These are phyloP conservation scores for Xylaria nigripes DNA, from an alignment of 495 filamentous ascomycete genomes.

Conservation along the genomic window DNA sequence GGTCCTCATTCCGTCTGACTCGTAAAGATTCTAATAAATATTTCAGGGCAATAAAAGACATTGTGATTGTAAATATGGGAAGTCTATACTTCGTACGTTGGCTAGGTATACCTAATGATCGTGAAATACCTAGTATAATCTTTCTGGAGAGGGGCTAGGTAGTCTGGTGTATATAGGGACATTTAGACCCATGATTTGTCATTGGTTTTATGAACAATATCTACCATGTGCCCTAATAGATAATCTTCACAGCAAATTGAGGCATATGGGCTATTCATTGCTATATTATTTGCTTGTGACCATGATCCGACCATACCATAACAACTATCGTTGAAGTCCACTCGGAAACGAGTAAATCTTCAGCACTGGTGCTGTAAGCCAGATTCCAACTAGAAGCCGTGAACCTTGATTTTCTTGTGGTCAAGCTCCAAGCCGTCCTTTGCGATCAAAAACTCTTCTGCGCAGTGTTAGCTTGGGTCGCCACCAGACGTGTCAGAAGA, in stretches of 20 bases:
- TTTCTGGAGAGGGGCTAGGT: neutral
- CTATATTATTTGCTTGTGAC: neutral
- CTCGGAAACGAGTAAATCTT: neutral
- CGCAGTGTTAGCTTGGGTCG: neutral
- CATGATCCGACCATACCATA: neutral
- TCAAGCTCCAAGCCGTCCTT: conserved; percentile 8
- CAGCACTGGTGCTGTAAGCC: neutral
- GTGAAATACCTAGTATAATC: too few species aligned
- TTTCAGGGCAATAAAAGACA: too few species aligned
- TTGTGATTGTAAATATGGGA: too few species aligned
- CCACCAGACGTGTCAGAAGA: neutral
- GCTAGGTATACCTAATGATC: too few species aligned
- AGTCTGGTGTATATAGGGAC: neutral
- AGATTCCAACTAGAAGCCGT: conserved; percentile 5
- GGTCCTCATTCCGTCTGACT: too few species aligned
- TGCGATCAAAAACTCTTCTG: conserved; percentile 7
- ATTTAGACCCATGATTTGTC: neutral
- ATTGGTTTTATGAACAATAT: neutral
- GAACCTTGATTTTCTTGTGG: conserved; percentile 10
- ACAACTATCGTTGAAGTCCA: neutral
- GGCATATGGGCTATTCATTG: neutral
- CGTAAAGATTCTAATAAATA: too few species aligned
- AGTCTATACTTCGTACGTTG: too few species aligned
- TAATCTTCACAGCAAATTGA: neutral
- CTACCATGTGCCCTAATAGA: neutral